phyloP scores from a whole-genome alignment of 352 stramenopile genomes.

The Globisporangium cystogenes region DNA sequence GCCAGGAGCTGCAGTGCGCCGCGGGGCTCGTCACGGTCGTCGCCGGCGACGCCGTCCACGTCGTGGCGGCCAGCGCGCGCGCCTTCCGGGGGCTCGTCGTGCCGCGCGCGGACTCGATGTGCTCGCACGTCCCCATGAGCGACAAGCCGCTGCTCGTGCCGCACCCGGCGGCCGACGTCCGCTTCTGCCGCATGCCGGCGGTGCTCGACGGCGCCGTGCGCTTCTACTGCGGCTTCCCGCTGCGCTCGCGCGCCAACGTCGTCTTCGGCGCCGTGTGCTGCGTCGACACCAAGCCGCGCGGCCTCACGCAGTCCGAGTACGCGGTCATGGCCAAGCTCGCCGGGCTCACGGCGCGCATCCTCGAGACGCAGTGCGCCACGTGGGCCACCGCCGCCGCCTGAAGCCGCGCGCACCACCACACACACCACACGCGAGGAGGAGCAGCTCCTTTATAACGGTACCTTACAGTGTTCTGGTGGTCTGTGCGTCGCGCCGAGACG shows the following conservation, averaged over 20 bases:
- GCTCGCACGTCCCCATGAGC: slow-evolving; percentile 47
- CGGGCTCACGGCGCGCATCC: slow-evolving; percentile 28
- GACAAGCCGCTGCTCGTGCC: slow-evolving; percentile 39
- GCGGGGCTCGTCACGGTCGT: slow-evolving; percentile 42
- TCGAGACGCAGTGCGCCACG: slow-evolving; percentile 12
- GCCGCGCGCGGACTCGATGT: slow-evolving; percentile 42
- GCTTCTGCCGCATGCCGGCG: slow-evolving; percentile 31
- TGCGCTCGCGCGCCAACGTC: slow-evolving; percentile 29
- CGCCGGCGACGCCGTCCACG: slow-evolving; percentile 27
- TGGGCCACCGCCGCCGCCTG: not conserved
- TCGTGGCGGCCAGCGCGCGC: slow-evolving; percentile 29
- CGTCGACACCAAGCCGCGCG: slow-evolving; percentile 27
- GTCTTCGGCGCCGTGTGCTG: slow-evolving; percentile 48
- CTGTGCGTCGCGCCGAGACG: no score
- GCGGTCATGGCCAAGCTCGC: slow-evolving; percentile 26
- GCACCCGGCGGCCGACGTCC: slow-evolving; percentile 43
- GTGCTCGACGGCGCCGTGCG: slow-evolving; percentile 28
- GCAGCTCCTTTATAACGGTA: not conserved
- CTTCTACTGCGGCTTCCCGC: slow-evolving; percentile 77
- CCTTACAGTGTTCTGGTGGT: not conserved
- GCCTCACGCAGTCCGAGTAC: slow-evolving; percentile 41
- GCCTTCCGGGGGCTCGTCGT: slow-evolving; percentile 21
- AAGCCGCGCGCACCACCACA: not conserved
- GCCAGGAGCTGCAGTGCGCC: slow-evolving; percentile 36
- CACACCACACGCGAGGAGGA: no score